Conservation (phyloP, 2,329 filamentous ascomycete species). For the Pestalotiopsis sp. region DNA sequence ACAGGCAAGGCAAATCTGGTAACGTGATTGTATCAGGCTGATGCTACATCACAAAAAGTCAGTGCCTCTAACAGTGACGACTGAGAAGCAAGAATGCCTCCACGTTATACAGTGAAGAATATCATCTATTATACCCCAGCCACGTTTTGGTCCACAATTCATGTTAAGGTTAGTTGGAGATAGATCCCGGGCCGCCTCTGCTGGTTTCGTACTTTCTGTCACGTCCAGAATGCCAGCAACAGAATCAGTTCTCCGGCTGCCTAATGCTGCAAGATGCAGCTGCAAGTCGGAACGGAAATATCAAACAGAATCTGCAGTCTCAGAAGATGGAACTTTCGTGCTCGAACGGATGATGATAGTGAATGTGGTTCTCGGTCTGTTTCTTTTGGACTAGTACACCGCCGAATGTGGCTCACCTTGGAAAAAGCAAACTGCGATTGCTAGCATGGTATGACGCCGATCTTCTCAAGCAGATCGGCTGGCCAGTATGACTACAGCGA, state of each 20-base stretch:
- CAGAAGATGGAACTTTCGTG: neutral
- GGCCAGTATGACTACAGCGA: neutral
- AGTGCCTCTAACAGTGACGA: neutral
- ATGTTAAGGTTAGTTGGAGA: neutral
- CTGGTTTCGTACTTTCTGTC: neutral
- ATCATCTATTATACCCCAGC: neutral
- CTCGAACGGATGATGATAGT: neutral
- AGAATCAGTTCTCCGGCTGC: neutral
- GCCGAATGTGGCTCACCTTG: neutral
- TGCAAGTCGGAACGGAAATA: neutral
- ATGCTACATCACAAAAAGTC: neutral
- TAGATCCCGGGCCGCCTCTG: neutral
- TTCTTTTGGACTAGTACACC: neutral
- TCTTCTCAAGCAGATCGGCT: neutral
- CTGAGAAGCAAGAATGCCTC: neutral
- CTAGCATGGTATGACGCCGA: neutral
- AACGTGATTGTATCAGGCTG: neutral
- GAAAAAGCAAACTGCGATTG: neutral
- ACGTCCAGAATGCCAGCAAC: neutral
- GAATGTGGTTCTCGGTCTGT: neutral
- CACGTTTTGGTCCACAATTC: neutral
- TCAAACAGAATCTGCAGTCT: neutral
- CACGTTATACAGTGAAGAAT: neutral
- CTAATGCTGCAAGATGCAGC: neutral
- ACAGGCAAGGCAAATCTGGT: neutral